Evolutionary conservation across 129 eudicot species (phyloP).

Genomic region (Pseudognaphalium luteoalbum): DNA sequence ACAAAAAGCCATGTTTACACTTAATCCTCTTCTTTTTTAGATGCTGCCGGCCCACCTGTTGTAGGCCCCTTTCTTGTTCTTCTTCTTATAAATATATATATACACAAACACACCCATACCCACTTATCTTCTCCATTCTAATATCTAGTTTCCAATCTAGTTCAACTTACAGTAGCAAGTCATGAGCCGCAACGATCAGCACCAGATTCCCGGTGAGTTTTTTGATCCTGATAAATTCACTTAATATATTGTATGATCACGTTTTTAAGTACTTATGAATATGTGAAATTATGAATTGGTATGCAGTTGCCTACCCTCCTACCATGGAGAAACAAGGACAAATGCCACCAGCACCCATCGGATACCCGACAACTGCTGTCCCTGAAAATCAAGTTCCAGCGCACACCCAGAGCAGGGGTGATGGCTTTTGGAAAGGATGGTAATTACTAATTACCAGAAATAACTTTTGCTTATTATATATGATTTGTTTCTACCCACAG

Average conservation of each 20-base stretch:
- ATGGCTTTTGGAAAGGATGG: slow-evolving; percentile 71
- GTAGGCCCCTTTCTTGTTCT: slow-evolving; percentile 22
- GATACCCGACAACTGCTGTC: slow-evolving; percentile 48
- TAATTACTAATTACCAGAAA: slow-evolving; percentile 24
- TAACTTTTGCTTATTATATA: background rate
- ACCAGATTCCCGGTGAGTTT: slow-evolving; percentile 35
- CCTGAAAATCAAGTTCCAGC: slow-evolving; percentile 6
- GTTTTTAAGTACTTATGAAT: background rate
- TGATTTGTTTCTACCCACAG: background rate
- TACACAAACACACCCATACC: background rate
- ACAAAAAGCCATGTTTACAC: slow-evolving; percentile 18
- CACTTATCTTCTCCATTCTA: background rate
- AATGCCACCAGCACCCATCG: slow-evolving; percentile 25
- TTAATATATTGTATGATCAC: background rate
- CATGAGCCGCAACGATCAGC: slow-evolving; percentile 42
- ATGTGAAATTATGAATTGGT: background rate
- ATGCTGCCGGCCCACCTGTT: slow-evolving; percentile 19
- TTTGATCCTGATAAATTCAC: background rate
- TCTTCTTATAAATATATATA: background rate
- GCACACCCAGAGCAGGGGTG: slow-evolving; percentile 47
- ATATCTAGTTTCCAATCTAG: background rate
- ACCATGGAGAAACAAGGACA: slow-evolving; percentile 30
- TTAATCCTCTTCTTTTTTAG: background rate
- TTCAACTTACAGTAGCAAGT: background rate
- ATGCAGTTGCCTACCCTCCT: slow-evolving; percentile 49